Evolutionary conservation across 352 stramenopile genomes (phyloP), one percentile per base, ranked within the genome.

Genomic region (Phytopythium kandeliae): DNA sequence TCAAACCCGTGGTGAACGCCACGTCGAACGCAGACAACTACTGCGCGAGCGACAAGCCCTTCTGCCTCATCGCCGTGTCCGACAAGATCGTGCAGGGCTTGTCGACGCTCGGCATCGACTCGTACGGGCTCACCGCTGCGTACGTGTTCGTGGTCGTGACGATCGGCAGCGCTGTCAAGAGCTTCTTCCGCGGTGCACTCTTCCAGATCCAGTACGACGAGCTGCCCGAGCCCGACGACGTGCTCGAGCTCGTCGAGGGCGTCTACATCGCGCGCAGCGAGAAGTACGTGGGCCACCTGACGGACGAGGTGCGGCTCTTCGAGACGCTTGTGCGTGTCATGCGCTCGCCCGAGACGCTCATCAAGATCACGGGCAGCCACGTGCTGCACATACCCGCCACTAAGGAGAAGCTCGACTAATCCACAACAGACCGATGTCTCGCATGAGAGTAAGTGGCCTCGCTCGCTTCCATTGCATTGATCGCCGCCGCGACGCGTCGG

Each of bases 81-180:
- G 85, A 95, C 60, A 86, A 88, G 60, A 92, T 95, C 37, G 83
- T 95, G 2, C 66, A 88, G 58, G 85, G 83, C 16, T 64, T 95
- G 17, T 86, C 68, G 8, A 78, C 83, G 4, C 66, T 92, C 24
- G 85, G 81, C 2, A 85, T 95, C 34, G 85, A 78, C 42, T 89
- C 79, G 41, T 95, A 95, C 38, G 85, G 85, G 22, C 71, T 94
- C 59, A 91, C 81, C 3, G 85, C 85, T 0, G 77, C 90, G 34
- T 95, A 95, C 60, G 60, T 94, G 47, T 95, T 95, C 48, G 85
- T 95, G 17, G 66, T 95, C 22, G 79, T 95, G 28, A 95, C 85
- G 1, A 86, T 95, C 40, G 85, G 85, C n/a, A 86, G 63, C 22
- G 76, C 79, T 2, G 83, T 95, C 24, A 92, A 92, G 56, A 63